Conservation (phyloP, 2,329 filamentous ascomycete species). For the Cladophialophora carrionii region DNA sequence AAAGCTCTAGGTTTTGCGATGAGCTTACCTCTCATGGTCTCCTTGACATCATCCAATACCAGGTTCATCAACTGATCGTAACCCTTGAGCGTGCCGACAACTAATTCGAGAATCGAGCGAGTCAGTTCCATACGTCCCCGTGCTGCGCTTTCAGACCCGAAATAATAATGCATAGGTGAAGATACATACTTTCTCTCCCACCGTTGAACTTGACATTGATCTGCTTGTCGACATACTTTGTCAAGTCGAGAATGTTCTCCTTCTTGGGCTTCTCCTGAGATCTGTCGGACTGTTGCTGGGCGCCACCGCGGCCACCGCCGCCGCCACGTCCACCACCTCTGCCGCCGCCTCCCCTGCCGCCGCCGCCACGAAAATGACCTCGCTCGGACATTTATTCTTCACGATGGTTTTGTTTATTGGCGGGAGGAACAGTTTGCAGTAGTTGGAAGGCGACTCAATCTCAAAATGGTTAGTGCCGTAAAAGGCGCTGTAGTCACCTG, state of each 20-base stretch:
- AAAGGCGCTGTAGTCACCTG: background rate
- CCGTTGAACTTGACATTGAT: conserved; percentile 97
- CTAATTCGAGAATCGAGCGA: conserved; percentile 52
- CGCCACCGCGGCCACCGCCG: conserved; percentile 51
- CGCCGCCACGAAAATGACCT: conserved; percentile 57
- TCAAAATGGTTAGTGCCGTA: conserved; percentile 18
- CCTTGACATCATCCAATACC: conserved; percentile 90
- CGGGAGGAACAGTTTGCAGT: background rate
- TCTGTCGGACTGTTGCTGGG: conserved; percentile 52
- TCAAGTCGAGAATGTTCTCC: conserved; percentile 95
- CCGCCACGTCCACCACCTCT: conserved; percentile 44
- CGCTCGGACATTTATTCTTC: conserved; percentile 47
- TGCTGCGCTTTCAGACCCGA: background rate
- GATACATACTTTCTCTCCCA: conserved; percentile 75
- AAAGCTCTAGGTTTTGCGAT: background rate
- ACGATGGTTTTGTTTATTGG: background rate
- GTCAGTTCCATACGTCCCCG: conserved; percentile 6
- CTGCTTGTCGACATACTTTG: conserved; percentile 96
- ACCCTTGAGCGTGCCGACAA: conserved; percentile 86
- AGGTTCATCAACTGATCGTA: conserved; percentile 98
- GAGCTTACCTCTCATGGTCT: conserved; percentile 78
- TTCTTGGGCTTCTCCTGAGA: conserved; percentile 84
- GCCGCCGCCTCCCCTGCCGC: conserved; percentile 60
- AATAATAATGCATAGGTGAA: background rate
- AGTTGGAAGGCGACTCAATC: background rate